Percentiles rank a stretch among this genome's conserved stretches.
These are phyloP conservation scores for Phytophthora quininea DNA, from an alignment of 352 stramenopile species.

Conservation along the genomic window DNA sequence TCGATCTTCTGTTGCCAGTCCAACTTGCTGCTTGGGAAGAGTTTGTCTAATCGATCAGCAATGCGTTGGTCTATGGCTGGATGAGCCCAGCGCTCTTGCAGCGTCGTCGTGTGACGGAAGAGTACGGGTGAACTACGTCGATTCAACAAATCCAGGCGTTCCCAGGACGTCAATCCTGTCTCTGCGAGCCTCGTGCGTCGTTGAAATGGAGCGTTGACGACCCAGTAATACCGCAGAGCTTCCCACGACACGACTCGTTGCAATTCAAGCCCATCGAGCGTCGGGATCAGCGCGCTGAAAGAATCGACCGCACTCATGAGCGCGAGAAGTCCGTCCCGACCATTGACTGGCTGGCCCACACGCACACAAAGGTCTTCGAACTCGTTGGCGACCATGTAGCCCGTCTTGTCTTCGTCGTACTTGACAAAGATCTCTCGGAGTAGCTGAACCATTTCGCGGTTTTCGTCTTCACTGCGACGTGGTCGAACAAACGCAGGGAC, in stretches of 20 bases:
- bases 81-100: slow-evolving; percentile 56
- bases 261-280: slow-evolving; percentile 1
- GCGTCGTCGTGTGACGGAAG: slow-evolving; percentile 47
- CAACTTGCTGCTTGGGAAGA: slow-evolving; percentile 65
- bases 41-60: slow-evolving; percentile 41
- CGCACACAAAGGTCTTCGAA: slow-evolving; percentile 70
- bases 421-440: slow-evolving; percentile 56
- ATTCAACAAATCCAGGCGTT: slow-evolving; percentile 47
- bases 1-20: slow-evolving; percentile 56
- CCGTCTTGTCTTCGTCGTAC: slow-evolving; percentile 65
- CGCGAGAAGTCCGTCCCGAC: slow-evolving; percentile 25
- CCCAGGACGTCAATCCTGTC: slow-evolving; percentile 38
- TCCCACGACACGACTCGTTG: slow-evolving; percentile 53
- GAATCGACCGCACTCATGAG: slow-evolving; percentile 56
- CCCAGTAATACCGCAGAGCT: slow-evolving; percentile 56
- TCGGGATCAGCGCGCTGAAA: slow-evolving; percentile 19
- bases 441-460: slow-evolving; percentile 45
- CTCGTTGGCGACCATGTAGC: slow-evolving; percentile 50
- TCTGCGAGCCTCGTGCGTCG: slow-evolving; percentile 42
- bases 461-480: slow-evolving; percentile 13
- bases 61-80: slow-evolving; percentile 53
- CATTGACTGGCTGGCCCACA: slow-evolving; percentile 44
- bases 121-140: slow-evolving; percentile 17
- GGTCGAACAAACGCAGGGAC: slow-evolving; percentile 18
- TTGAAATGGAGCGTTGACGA: slow-evolving; percentile 57